These are phyloP conservation scores for Cyberlindnera veronae DNA, from an alignment of 805 yeast species.

Conservation along the genomic window DNA sequence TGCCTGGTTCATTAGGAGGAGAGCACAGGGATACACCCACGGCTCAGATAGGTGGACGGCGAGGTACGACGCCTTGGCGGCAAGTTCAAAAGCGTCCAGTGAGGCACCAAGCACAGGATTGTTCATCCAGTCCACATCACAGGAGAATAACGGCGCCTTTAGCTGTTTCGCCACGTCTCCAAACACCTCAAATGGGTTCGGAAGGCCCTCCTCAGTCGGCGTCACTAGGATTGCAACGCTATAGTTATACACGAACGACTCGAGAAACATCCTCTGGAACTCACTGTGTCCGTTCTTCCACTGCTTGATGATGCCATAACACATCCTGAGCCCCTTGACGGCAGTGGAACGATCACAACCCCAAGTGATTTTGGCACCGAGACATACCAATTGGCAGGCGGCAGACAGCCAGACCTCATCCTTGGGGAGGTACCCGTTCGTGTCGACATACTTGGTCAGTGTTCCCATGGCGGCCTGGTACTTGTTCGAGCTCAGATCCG, in stretches of 20 bases:
- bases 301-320: slow-evolving; percentile 35
- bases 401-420: slow-evolving; percentile 38
- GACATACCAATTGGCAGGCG: slow-evolving; percentile 37
- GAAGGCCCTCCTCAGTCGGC: slow-evolving; percentile 32
- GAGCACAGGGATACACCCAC: slow-evolving; percentile 9
- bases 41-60: slow-evolving; percentile 12
- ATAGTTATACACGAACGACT: slow-evolving; percentile 43
- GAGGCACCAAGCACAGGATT: slow-evolving; percentile 40
- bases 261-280: slow-evolving; percentile 36
- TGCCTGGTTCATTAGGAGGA: slow-evolving; percentile 18
- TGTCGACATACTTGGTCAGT: slow-evolving; percentile 7
- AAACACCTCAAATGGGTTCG: slow-evolving; percentile 42
- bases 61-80: slow-evolving; percentile 35
- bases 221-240: slow-evolving; percentile 37
- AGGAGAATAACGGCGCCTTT: slow-evolving; percentile 34
- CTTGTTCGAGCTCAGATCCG: slow-evolving; percentile 22
- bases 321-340: slow-evolving; percentile 31
- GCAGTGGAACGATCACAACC: slow-evolving; percentile 14
- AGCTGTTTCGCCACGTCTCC: slow-evolving; percentile 30
- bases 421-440: neutral
- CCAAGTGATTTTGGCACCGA: slow-evolving; percentile 34
- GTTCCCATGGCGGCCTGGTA: slow-evolving; percentile 26
- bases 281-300: slow-evolving; percentile 13
- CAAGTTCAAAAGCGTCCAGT: slow-evolving; percentile 32
- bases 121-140: slow-evolving; percentile 40